Percentiles rank a stretch among this genome's conserved stretches.
Evolutionary conservation across 805 yeast species (phyloP).

Genomic region (Zygosaccharomyces siamensis): DNA sequence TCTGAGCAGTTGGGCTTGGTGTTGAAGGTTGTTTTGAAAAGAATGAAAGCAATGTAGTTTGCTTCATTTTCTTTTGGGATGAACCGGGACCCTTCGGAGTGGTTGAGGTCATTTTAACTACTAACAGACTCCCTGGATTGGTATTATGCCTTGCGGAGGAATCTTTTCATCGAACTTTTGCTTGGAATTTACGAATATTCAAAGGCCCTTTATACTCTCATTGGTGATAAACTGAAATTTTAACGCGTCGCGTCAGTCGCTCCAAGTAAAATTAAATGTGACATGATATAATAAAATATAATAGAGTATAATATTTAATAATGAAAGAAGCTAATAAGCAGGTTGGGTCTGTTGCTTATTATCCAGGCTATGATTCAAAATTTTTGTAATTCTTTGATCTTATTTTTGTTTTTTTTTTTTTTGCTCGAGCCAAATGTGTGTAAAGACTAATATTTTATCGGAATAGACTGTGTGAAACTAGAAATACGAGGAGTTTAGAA

Average conservation of each 20-base stretch:
- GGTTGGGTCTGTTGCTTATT: no score
- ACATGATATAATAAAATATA: background rate
- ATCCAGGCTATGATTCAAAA: no score
- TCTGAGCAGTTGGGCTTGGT: slow-evolving; percentile 11
- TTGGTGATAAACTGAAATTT: background rate
- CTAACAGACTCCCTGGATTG: background rate
- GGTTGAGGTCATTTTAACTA: background rate
- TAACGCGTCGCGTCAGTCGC: slow-evolving; percentile 4
- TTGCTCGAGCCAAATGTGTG: no score
- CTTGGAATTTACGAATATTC: background rate
- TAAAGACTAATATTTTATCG: no score
- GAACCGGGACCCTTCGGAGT: slow-evolving; percentile 28
- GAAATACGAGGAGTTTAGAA: no score
- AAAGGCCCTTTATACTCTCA: background rate
- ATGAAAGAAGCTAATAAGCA: no score
- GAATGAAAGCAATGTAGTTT: slow-evolving; percentile 35
- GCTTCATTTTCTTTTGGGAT: slow-evolving; percentile 35
- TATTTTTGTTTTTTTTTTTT: no score
- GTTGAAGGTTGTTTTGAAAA: slow-evolving; percentile 28
- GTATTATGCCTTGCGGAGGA: background rate
- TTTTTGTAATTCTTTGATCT: no score
- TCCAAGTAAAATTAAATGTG: background rate
- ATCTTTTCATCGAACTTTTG: background rate
- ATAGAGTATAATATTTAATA: background rate
- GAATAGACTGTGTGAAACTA: no score